Evolutionary conservation across 192 early-diverging fungal genomes (phyloP), one percentile per base, ranked within the genome.

Genomic region (Spinellus fusiger): DNA sequence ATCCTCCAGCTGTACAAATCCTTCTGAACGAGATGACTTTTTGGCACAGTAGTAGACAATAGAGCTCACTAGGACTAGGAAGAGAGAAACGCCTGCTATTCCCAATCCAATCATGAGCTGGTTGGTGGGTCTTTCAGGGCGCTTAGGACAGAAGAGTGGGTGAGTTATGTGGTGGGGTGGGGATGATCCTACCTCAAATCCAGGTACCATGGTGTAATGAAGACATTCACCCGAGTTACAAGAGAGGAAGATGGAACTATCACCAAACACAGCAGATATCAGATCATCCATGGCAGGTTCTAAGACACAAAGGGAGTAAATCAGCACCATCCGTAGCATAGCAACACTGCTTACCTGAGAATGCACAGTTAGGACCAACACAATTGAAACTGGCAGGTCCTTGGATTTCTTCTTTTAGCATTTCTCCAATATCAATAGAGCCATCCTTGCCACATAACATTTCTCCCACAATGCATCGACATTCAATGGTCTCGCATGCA

Each of bases 181-280:
- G 18, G 40, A 5, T 2, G 4, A 20, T n/a, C 48, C 49, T 57
- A 73, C 70, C 10, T 66, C 65, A 62, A 88, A 92, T 18, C 85
- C 88, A 4, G 94, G 94, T n/a, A 94, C 77, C 69, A 91, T 83
- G 26, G 84, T 88, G 58, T 89, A 88, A 69, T 94, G 91, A 49
- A 94, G 60, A 64, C 94, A 96, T 72, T 94, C 91, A 26, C 94
- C 92, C 34, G 86, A 84, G 49, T 73, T 65, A 60, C 94, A 96
- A 18, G 71, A 57, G 66, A 96, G 77, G 27, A 82, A 84, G 64
- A 96, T 93, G 15, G 85, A 84, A 25, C 81, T 77, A 50, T 96
- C 94, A 31, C 89, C 92, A 78, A 94, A 92, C 32, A 94, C 76
- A 4, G 73, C 55, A 7, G 75, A 73, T 26, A 96, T 94, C 22